These are phyloP conservation scores for Psilocybe cubensis DNA, from an alignment of 768 basidiomycete genomes.

Conservation along the genomic window DNA sequence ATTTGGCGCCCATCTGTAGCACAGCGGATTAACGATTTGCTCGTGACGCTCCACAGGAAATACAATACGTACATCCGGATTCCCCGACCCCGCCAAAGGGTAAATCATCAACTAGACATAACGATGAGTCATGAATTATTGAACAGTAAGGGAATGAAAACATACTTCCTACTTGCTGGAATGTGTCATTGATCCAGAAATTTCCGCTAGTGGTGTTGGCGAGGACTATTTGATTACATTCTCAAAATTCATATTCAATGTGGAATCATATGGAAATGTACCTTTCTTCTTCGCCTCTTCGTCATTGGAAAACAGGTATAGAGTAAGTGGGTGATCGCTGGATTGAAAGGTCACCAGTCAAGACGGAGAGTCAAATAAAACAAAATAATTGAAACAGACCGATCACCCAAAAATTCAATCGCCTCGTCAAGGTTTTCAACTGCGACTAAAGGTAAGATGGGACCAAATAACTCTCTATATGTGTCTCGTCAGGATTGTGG, in stretches of 20 bases:
- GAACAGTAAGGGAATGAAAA: neutral
- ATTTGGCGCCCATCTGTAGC: slow-evolving; percentile 55
- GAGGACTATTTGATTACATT: slow-evolving; percentile 43
- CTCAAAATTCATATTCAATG: neutral
- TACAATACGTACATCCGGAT: slow-evolving; percentile 58
- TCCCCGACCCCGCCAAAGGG: slow-evolving; percentile 51
- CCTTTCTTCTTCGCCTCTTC: slow-evolving; percentile 40
- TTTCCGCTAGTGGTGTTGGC: slow-evolving; percentile 59
- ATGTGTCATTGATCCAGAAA: slow-evolving; percentile 61
- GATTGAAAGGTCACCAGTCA: neutral
- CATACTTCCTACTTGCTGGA: slow-evolving; percentile 56
- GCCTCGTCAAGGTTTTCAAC: slow-evolving; percentile 61
- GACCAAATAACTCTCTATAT: slow-evolving; percentile 74
- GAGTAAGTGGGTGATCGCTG: slow-evolving; percentile 61
- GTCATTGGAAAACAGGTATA: slow-evolving; percentile 67
- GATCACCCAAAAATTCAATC: slow-evolving; percentile 53
- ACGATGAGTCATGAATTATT: neutral
- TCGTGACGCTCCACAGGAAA: neutral
- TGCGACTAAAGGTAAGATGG: slow-evolving; percentile 64
- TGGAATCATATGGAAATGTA: slow-evolving; percentile 23
- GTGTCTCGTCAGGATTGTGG: neutral
- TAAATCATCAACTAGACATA: slow-evolving; percentile 25
- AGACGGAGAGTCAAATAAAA: neutral
- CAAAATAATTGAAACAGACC: slow-evolving; percentile 35
- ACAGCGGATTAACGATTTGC: neutral